phyloP scores from a whole-genome alignment of 2,329 filamentous ascomycete species.

The Penicillium sp. region DNA sequence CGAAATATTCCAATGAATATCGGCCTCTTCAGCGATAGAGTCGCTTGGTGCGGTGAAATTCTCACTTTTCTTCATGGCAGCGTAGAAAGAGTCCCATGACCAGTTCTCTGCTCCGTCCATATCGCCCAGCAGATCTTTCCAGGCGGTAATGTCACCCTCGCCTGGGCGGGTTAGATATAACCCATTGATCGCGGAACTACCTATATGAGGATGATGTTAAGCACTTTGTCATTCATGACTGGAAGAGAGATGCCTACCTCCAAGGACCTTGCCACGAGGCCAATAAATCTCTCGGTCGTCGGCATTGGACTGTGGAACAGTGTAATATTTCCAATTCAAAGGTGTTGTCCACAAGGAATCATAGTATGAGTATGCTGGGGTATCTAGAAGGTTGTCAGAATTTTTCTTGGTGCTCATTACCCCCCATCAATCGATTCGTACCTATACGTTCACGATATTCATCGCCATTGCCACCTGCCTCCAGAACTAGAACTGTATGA shows the following conservation, averaged over 20 bases:
- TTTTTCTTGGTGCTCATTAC: neutral
- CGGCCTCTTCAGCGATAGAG: constrained; percentile 19
- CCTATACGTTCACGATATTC: constrained; percentile 36
- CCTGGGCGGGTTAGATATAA: constrained; percentile 37
- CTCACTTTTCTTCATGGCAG: constrained; percentile 36
- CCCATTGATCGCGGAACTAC: constrained; percentile 39
- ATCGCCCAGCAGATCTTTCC: constrained; percentile 32
- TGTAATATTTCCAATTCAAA: constrained; percentile 36
- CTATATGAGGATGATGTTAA: constrained; percentile 12
- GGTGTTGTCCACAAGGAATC: constrained; percentile 37
- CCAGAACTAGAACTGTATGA: constrained; percentile 36
- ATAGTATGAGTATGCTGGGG: constrained; percentile 35
- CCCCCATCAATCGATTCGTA: constrained; percentile 9
- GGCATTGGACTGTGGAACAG: constrained; percentile 29
- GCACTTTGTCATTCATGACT: neutral
- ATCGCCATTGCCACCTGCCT: constrained; percentile 34
- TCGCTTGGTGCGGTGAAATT: constrained; percentile 24
- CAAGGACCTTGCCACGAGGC: constrained; percentile 37
- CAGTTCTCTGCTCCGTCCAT: constrained; percentile 39
- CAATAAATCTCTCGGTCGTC: constrained; percentile 32
- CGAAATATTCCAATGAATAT: constrained; percentile 26
- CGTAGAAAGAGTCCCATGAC: constrained; percentile 36
- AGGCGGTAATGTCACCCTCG: constrained; percentile 35
- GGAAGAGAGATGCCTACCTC: constrained; percentile 24
- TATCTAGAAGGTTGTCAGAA: constrained; percentile 25